Evolutionary conservation across 129 eudicot genomes (phyloP).

Genomic region (Lactuca saligna): DNA sequence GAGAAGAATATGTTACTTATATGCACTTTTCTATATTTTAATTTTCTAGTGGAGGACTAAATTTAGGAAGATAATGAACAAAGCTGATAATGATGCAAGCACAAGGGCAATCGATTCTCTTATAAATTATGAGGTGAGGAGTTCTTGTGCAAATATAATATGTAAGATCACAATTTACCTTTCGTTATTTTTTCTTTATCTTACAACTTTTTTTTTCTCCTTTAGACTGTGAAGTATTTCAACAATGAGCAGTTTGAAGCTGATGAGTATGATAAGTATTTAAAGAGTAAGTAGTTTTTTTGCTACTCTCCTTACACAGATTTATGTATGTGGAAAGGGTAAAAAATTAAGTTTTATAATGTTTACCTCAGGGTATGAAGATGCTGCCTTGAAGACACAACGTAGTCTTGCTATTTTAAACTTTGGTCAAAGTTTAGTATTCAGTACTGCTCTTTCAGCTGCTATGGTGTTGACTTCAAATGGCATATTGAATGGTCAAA

Average conservation of each 20-base stretch:
- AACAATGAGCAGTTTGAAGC: conserved; percentile 89
- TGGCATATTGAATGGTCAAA: conserved; percentile 68
- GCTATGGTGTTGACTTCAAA: conserved; percentile 85
- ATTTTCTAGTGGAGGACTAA: conserved; percentile 91
- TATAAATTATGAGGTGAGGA: conserved; percentile 84
- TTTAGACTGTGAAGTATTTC: conserved; percentile 94
- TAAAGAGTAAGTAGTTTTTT: conserved; percentile 66
- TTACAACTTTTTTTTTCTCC: conserved; percentile 1
- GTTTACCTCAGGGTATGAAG: conserved; percentile 73
- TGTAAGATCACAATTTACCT: conserved; percentile 1
- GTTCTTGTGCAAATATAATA: background rate
- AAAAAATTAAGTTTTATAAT: background rate
- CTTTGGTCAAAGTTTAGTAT: conserved; percentile 86
- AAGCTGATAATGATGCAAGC: conserved; percentile 98
- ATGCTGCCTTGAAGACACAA: conserved; percentile 96
- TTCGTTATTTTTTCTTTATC: conserved; percentile 1
- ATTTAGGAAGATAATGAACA: conserved; percentile 96
- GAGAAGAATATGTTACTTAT: background rate
- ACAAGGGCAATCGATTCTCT: conserved; percentile 97
- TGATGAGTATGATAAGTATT: conserved; percentile 79
- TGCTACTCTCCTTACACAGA: background rate
- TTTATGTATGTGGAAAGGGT: conserved; percentile 7
- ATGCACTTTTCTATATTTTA: conserved; percentile 2
- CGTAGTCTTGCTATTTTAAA: conserved; percentile 89
- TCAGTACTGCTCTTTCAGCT: conserved; percentile 85